phyloP scores from a whole-genome alignment of 176 grass and related monocot species.

The Carex littledalei region DNA sequence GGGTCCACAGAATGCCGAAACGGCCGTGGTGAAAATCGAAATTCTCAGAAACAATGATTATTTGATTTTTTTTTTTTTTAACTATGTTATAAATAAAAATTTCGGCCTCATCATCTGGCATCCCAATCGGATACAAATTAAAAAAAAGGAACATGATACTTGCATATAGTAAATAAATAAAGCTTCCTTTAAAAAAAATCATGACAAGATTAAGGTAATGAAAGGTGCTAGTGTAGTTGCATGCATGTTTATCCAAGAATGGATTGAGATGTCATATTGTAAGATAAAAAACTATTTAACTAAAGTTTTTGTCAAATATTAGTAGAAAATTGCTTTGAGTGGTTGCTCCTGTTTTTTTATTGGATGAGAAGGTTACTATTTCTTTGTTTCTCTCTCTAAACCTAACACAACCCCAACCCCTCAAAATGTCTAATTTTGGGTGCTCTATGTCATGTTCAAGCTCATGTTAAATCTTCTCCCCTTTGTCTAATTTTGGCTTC shows the following conservation, averaged over 20 bases:
- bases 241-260: constrained; percentile 3
- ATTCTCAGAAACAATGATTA: too few species aligned
- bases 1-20: too few species aligned
- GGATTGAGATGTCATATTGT: neutral
- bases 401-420: neutral
- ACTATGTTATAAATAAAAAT: too few species aligned
- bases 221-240: constrained; percentile 2
- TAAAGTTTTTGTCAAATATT: neutral
- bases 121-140: neutral
- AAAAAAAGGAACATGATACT: neutral
- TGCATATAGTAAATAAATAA: neutral
- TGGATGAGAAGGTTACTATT: neutral
- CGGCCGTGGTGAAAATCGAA: too few species aligned
- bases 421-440: constrained; percentile 20
- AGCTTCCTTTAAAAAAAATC: neutral
- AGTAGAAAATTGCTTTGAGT: neutral
- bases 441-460: constrained; percentile 14
- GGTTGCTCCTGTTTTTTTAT: constrained; percentile 1
- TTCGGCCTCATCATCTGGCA: too few species aligned
- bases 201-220: neutral
- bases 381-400: constrained; percentile 8
- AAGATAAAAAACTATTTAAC: neutral
- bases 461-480: neutral
- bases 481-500: constrained; percentile 1
- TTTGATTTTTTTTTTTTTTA: too few species aligned